phyloP scores from a whole-genome alignment of 176 grass and related monocot species.

The Aegilops umbellulata region DNA sequence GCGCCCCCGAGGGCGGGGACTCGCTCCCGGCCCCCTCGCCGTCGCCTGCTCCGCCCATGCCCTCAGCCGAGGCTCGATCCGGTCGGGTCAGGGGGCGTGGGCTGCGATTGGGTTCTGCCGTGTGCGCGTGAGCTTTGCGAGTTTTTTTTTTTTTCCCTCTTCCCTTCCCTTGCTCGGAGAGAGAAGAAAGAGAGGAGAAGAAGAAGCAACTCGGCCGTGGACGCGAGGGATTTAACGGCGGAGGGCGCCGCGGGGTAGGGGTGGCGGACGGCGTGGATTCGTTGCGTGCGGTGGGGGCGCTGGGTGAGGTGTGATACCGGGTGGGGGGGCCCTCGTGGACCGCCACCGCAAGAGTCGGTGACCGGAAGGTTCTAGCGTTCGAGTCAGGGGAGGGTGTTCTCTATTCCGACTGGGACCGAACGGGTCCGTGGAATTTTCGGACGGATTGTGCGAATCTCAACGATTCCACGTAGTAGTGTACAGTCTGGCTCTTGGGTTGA shows the following conservation, averaged over 20 bases:
- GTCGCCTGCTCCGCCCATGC: constrained; percentile 49
- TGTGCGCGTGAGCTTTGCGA: constrained; percentile 33
- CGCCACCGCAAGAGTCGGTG: neutral
- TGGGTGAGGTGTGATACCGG: neutral
- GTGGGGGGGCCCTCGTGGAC: constrained; percentile 10
- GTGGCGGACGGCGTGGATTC: constrained; percentile 34
- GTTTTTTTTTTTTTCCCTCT: neutral
- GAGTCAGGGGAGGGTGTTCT: neutral
- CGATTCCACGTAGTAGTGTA: neutral
- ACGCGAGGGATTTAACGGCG: constrained; percentile 37
- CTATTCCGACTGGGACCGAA: neutral
- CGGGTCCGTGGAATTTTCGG: neutral
- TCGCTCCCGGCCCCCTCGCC: constrained; percentile 30
- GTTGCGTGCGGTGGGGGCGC: neutral
- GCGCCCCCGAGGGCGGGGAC: constrained; percentile 8
- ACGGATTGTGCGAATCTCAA: constrained; percentile 8
- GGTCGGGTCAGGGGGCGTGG: constrained; percentile 22
- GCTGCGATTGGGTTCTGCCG: constrained; percentile 35
- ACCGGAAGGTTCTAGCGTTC: constrained; percentile 42
- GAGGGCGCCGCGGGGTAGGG: neutral
- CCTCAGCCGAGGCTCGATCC: constrained; percentile 39
- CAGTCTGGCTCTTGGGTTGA: no score
- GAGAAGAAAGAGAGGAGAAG: neutral
- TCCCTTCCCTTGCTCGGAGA: neutral
- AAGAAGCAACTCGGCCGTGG: neutral